phyloP scores from a whole-genome alignment of 225 moss, liverwort and hornwort genomes.

The Pleurozium schreberi region DNA sequence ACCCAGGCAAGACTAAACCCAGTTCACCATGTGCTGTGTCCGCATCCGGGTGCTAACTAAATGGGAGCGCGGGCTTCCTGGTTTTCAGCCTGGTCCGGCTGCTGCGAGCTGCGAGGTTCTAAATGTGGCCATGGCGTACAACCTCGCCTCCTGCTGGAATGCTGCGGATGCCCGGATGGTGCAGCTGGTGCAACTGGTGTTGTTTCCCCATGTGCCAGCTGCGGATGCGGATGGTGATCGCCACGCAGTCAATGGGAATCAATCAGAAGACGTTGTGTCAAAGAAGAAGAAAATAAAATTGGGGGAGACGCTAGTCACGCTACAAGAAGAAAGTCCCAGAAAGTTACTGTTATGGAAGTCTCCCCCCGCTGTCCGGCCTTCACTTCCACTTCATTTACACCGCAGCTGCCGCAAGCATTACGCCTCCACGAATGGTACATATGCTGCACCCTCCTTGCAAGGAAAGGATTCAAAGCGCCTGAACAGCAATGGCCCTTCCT shows the following conservation, averaged over 20 bases:
- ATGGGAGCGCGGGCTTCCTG: neutral
- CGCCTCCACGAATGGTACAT: neutral
- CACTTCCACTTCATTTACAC: neutral
- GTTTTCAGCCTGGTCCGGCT: neutral
- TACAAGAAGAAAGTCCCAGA: neutral
- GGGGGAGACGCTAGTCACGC: neutral
- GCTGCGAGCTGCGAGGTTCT: neutral
- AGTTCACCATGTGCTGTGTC: neutral
- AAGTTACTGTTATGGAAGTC: neutral
- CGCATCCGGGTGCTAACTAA: neutral
- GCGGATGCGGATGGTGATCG: neutral
- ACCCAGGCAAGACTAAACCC: neutral
- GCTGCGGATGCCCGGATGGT: neutral
- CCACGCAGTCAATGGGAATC: neutral
- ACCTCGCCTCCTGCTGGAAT: neutral
- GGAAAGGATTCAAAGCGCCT: neutral
- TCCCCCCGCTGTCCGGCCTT: neutral
- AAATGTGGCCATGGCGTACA: neutral
- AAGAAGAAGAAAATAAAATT: too few species aligned
- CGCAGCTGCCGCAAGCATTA: neutral
- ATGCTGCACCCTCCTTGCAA: neutral
- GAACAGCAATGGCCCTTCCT: neutral
- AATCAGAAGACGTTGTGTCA: too few species aligned
- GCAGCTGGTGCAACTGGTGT: neutral
- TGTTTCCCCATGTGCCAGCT: neutral